These are phyloP conservation scores for Curvularia eragrostidis DNA, from an alignment of 2,329 filamentous ascomycete species.

Conservation along the genomic window DNA sequence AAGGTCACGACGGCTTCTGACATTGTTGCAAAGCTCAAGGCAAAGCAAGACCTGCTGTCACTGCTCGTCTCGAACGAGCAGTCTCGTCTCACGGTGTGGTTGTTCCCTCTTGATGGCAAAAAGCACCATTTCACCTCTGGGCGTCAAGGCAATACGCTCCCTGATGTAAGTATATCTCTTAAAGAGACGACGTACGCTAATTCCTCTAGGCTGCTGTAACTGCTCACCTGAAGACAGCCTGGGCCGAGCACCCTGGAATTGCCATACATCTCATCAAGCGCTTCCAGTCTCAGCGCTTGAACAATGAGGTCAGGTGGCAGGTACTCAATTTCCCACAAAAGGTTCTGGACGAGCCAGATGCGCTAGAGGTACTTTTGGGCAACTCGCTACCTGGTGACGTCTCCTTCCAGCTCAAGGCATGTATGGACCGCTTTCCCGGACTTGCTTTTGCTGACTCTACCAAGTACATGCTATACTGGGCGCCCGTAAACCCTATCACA, in stretches of 20 bases:
- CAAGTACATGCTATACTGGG: conserved; percentile 90
- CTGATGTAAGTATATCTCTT: conserved; percentile 43
- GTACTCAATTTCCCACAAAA: conserved; percentile 84
- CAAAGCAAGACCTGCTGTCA: conserved; percentile 84
- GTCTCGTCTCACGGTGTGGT: conserved; percentile 84
- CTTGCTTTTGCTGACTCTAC: background rate
- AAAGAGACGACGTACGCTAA: conserved; percentile 17
- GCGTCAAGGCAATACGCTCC: conserved; percentile 50
- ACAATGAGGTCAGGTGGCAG: conserved; percentile 77
- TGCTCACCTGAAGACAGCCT: conserved; percentile 79
- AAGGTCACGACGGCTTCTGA: conserved; percentile 60
- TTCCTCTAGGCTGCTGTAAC: conserved; percentile 60
- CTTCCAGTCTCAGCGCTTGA: conserved; percentile 77
- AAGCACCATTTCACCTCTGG: conserved; percentile 59
- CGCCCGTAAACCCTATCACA: conserved; percentile 88
- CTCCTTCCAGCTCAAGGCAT: conserved; percentile 72
- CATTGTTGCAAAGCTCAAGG: conserved; percentile 68
- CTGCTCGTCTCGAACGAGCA: conserved; percentile 85
- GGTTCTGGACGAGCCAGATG: conserved; percentile 80
- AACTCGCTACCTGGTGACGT: conserved; percentile 78
- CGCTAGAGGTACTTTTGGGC: conserved; percentile 81
- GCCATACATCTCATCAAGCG: conserved; percentile 84
- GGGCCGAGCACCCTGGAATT: conserved; percentile 82
- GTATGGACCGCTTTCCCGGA: background rate
- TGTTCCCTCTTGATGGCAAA: conserved; percentile 74